Evolutionary conservation across 2,329 filamentous ascomycete genomes (phyloP).

Genomic region (Talaromyces funiculosus): DNA sequence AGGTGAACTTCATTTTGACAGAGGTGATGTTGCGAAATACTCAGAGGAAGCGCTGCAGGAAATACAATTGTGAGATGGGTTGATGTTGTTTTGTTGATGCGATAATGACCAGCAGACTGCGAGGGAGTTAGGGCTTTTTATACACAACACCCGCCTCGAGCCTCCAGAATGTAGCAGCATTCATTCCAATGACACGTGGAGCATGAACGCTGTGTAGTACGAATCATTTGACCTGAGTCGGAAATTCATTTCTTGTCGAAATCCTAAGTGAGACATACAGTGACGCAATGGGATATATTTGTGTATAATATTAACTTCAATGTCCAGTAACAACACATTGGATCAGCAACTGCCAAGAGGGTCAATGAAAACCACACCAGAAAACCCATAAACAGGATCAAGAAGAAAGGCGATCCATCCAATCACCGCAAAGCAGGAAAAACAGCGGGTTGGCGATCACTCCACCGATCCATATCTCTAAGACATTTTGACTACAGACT

Average conservation of each 20-base stretch:
- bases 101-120: conserved; percentile 2
- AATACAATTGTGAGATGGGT: too few relatives aligned
- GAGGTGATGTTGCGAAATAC: neutral
- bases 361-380: too few relatives aligned
- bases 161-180: neutral
- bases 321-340: neutral
- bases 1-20: conserved; percentile 21
- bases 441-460: neutral
- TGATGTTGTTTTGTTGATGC: neutral
- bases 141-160: neutral
- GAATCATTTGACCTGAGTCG: neutral
- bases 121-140: conserved; percentile 8
- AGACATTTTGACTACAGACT: neutral
- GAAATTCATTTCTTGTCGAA: neutral
- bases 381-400: too few relatives aligned
- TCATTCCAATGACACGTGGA: neutral
- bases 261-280: neutral
- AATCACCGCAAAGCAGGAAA: neutral
- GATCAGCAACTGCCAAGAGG: neutral
- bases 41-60: too few relatives aligned
- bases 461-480: neutral
- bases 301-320: neutral
- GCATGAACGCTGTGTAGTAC: neutral
- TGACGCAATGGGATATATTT: neutral
- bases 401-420: neutral